Evolutionary conservation across 2,329 filamentous ascomycete species (phyloP), one percentile per base, ranked within the genome.

Genomic region (Fusarium veterinarium): DNA sequence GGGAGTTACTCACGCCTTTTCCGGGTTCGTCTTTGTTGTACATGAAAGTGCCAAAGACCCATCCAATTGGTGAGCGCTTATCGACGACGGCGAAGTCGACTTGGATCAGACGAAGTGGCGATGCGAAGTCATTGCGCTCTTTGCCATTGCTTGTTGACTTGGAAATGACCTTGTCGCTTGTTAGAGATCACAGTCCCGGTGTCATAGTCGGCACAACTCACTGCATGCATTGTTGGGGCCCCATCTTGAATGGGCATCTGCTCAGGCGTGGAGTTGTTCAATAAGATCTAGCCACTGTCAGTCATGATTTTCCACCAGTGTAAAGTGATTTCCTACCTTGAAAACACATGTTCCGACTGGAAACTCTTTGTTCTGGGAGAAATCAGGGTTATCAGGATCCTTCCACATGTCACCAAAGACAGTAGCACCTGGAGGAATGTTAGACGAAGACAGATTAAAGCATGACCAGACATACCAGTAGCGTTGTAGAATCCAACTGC

Each of bases 341-440:
- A 61, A 61, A 8, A 57, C 58, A 31, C 58, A 61, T 20, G 48
- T 61, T 6, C 58, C 48, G 1, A n/a, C 20, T 0, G 49, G 58
- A 2, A 61, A 61, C 5, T 45, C 30, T 5, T 61, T 61, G 25
- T 61, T 57, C 20, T 42, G 33, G 0, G 38, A 57, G 20, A 61
- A 61, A 4, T 61, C 58, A 7, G 49, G 58, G 5, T 55, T 42
- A n/a, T 35, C 49, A 1, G 58, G 58, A 6, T 61, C 33, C 31
- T 61, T 61, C 58, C 58, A 61, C 58, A 61, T 56, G 1, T 61
- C 49, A 2, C 58, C 58, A 20, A 61, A 61, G 4, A 61, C 58
- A 13, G 58, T 61, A 0, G 49, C 58, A 13, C 58, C 58, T 57
- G 1, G 12, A 2, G 1, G 1, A 1, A 4, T 17, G 28, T 57